These are phyloP conservation scores for Chalara sp. DNA, from an alignment of 2,329 filamentous ascomycete genomes.

Conservation along the genomic window DNA sequence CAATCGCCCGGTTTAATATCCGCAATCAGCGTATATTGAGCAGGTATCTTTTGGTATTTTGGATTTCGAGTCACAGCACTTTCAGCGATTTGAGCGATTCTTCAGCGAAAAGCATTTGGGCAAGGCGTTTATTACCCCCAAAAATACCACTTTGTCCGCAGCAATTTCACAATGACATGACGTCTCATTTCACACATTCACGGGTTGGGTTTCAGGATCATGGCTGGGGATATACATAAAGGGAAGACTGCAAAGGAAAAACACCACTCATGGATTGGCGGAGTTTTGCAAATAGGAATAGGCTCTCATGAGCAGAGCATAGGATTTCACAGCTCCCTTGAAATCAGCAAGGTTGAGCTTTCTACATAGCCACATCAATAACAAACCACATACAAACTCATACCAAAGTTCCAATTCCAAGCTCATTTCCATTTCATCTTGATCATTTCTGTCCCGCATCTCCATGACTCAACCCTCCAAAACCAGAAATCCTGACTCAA, in stretches of 20 bases:
- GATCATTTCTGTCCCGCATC: too few relatives aligned
- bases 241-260: neutral
- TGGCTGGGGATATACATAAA: neutral
- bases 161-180: too few relatives aligned
- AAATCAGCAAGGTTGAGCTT: neutral
- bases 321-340: neutral
- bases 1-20: slow-evolving; percentile 31
- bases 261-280: neutral
- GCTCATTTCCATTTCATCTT: neutral
- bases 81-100: slow-evolving; percentile 15
- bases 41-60: neutral
- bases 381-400: neutral
- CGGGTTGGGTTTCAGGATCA: neutral
- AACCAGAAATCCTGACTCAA: neutral
- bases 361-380: neutral
- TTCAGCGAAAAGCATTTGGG: slow-evolving; percentile 8
- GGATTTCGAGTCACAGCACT: slow-evolving; percentile 2
- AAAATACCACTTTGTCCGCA: neutral
- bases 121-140: neutral
- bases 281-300: neutral
- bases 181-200: neutral
- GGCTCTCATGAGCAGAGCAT: neutral
- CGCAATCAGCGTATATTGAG: slow-evolving; percentile 40
- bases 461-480: too few relatives aligned
- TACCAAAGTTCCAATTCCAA: neutral